Evolutionary conservation across 257 asterid species (phyloP).

Genomic region (Plantago major): DNA sequence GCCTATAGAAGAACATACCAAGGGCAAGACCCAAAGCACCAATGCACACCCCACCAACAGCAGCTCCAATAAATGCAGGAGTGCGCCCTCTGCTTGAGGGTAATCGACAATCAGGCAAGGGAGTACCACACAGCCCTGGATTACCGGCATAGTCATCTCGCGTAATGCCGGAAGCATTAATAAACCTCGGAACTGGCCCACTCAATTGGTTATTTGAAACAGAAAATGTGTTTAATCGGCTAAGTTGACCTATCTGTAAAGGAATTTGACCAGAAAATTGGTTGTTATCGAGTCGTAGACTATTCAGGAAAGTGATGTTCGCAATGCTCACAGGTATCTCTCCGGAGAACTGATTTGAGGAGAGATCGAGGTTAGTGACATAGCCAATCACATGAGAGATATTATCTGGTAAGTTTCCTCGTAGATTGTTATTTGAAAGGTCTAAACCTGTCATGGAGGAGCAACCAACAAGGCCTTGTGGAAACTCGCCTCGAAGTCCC

Average conservation of each 20-base stretch:
- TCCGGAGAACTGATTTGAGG: conserved; percentile 67
- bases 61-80: conserved; percentile 31
- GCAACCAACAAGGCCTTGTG: conserved; percentile 51
- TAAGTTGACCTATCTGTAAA: conserved; percentile 29
- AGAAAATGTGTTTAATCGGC: conserved; percentile 30
- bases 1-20: conserved; percentile 28
- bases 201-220: conserved; percentile 33
- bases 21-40: conserved; percentile 29
- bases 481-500: conserved; percentile 81
- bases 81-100: conserved; percentile 16
- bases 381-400: conserved; percentile 36
- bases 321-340: conserved; percentile 52
- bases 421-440: conserved; percentile 57
- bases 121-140: conserved; percentile 40
- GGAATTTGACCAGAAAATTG: conserved; percentile 47
- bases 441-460: conserved; percentile 68
- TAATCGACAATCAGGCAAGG: conserved; percentile 28
- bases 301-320: conserved; percentile 51
- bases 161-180: conserved; percentile 6
- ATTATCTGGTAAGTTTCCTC: conserved; percentile 51
- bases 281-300: conserved; percentile 53
- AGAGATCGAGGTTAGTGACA: conserved; percentile 58
- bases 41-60: conserved; percentile 34
- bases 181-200: conserved; percentile 34
- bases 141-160: conserved; percentile 31